Evolutionary conservation across 805 yeast genomes (phyloP), one percentile per base, ranked within the genome.

Genomic region (Yamadazyma olivae): DNA sequence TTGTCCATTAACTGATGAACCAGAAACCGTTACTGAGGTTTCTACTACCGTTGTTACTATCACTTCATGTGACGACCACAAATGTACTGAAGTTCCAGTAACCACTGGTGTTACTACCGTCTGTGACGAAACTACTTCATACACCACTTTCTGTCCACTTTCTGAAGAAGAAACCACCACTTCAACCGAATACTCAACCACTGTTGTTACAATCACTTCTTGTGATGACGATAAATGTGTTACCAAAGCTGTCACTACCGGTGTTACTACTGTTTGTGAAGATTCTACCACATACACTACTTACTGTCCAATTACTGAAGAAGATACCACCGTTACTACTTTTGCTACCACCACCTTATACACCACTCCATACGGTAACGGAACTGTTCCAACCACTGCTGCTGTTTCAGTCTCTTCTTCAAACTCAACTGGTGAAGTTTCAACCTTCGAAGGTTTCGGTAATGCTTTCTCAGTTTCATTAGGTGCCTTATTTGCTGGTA

Each of bases 51-150:
- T 56, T 14, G 33, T 61, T 12, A 59, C 66, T 13, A 46, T 58
- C 33, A 59, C 70, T 18, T 57, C 67, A 14, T 64, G 70, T 40
- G 39, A 51, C 4, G 54, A 54, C 33, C 28, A 61, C 45, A 54
- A 44, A 38, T 64, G 70, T 45, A 18, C 48, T 6, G 35, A 35
- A 14, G 49, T 40, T 27, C 48, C 64, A 14, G 52, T 53, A 32
- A 64, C 70, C 35, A 54, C 65, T 33, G 70, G 70, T 34, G 34
- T 54, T 6, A 50, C 59, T 14, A 37, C 49, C 17, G 44, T 53
- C 14, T 44, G 50, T 22, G 39, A 38, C 22, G 50, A 49, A 17
- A 16, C 30, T 16, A 49, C 56, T 26, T 32, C 36, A 15, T 53
- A 51, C 43, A 51, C 56, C 25, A 53, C 57, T 18, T 46, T 30